Evolutionary conservation across 1,284 basidiomycete genomes (phyloP).

Genomic region (Veloboletus limbatus): DNA sequence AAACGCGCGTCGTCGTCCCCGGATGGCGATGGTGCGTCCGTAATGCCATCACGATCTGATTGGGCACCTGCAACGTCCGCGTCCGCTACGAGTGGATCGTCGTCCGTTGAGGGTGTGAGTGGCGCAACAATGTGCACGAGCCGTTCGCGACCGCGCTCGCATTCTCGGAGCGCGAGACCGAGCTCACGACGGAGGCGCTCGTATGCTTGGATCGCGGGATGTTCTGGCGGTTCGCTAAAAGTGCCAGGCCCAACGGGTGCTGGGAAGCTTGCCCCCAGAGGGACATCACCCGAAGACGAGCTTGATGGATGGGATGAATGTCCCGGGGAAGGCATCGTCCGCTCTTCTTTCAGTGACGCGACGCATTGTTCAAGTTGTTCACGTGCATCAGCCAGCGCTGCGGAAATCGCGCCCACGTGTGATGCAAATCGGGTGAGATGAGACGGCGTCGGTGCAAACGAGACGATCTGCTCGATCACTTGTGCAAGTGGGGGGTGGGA

Average conservation of each 20-base stretch:
- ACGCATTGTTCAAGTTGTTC: constrained; percentile 62
- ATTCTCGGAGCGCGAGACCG: constrained; percentile 70
- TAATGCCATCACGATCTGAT: too few species aligned
- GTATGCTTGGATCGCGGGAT: constrained; percentile 61
- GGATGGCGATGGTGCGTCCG: too few species aligned
- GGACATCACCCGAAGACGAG: constrained; percentile 10
- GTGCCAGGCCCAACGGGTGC: too few species aligned
- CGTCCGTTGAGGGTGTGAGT: constrained; percentile 32
- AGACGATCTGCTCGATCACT: constrained; percentile 30
- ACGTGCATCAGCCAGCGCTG: constrained; percentile 64
- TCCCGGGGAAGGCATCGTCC: too few species aligned
- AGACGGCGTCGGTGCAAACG: constrained; percentile 70
- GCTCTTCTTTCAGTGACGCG: constrained; percentile 47
- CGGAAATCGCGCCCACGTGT: constrained; percentile 65
- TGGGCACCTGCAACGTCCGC: too few species aligned
- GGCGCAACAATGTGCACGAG: constrained; percentile 57
- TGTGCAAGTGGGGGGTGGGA: constrained; percentile 26
- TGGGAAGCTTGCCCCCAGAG: too few species aligned
- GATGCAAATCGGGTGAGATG: constrained; percentile 63
- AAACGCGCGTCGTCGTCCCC: too few species aligned
- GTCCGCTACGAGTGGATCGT: too few species aligned
- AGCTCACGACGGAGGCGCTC: constrained; percentile 72
- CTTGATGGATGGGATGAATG: constrained; percentile 26
- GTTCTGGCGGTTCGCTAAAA: too few species aligned
- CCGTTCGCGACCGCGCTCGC: constrained; percentile 69